These are phyloP conservation scores for Luzula sylvatica DNA, from an alignment of 176 grass and related monocot genomes.

Conservation along the genomic window DNA sequence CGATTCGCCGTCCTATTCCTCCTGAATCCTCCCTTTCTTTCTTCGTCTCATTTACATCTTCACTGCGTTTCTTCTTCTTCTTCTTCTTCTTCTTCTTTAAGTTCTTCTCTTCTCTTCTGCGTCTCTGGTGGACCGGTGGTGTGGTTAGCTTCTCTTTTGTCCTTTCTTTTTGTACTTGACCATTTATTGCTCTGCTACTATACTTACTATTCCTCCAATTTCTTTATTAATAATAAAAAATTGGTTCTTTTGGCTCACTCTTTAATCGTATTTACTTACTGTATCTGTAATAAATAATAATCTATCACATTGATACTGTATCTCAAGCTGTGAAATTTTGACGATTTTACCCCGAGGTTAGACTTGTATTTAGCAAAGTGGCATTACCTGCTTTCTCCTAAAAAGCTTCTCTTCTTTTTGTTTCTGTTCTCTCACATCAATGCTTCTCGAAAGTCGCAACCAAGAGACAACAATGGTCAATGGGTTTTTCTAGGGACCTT, in stretches of 20 bases:
- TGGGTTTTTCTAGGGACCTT: conserved; percentile 5
- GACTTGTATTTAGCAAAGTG: neutral
- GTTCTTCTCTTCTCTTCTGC: neutral
- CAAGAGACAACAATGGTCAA: conserved; percentile 10
- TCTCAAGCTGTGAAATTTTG: neutral
- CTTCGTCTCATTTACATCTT: neutral
- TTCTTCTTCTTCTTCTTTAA: neutral
- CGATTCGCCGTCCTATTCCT: conserved; percentile 6
- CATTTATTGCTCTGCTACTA: too few species aligned
- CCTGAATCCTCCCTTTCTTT: neutral
- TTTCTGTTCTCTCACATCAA: conserved; percentile 8
- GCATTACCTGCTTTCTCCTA: neutral
- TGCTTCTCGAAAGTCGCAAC: conserved; percentile 3
- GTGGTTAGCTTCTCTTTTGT: conserved; percentile 15
- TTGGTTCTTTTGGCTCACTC: too few species aligned
- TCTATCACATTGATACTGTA: too few species aligned
- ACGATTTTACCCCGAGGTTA: neutral
- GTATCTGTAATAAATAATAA: too few species aligned
- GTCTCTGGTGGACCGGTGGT: too few species aligned
- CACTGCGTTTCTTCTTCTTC: neutral
- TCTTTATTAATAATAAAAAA: too few species aligned
- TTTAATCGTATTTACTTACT: too few species aligned
- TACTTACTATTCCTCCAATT: too few species aligned
- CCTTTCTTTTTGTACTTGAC: neutral
- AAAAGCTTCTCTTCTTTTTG: conserved; percentile 24